Evolutionary conservation across 2,329 filamentous ascomycete species (phyloP).

Genomic region (Pseudogymnoascus sp.): DNA sequence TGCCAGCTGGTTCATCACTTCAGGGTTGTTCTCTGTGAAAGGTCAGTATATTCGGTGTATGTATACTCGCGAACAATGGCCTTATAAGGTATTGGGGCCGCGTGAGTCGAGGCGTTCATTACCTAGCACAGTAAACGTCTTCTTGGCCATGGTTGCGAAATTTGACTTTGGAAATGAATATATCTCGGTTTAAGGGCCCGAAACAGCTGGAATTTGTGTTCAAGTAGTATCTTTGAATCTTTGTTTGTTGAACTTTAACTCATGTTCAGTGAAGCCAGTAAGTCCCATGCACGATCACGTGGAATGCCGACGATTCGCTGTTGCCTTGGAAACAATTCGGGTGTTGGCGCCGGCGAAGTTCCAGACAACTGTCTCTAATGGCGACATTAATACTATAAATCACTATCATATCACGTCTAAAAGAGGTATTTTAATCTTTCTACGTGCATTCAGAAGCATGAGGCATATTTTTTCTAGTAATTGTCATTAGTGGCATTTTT

Average conservation of each 20-base stretch:
- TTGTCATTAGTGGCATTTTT: neutral
- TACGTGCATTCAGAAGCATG: neutral
- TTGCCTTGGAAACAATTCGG: constrained; percentile 4
- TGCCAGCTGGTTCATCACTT: constrained; percentile 77
- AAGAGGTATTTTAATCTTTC: neutral
- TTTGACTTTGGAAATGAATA: neutral
- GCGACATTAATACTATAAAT: neutral
- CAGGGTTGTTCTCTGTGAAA: constrained; percentile 54
- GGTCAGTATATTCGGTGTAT: too few species aligned
- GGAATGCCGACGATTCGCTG: neutral
- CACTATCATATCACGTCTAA: neutral
- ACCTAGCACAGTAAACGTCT: neutral
- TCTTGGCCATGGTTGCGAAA: neutral
- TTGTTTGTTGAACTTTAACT: neutral
- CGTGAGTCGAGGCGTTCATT: too few species aligned
- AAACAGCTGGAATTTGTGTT: neutral
- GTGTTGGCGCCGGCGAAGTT: neutral
- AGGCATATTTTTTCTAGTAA: neutral
- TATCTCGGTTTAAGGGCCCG: too few species aligned
- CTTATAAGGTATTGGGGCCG: too few species aligned
- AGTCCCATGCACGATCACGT: neutral
- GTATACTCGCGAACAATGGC: too few species aligned
- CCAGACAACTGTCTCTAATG: neutral
- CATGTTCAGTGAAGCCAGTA: neutral
- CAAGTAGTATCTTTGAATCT: neutral